These are phyloP conservation scores for Globisporangium heterothallicum DNA, from an alignment of 352 stramenopile species.

Conservation along the genomic window DNA sequence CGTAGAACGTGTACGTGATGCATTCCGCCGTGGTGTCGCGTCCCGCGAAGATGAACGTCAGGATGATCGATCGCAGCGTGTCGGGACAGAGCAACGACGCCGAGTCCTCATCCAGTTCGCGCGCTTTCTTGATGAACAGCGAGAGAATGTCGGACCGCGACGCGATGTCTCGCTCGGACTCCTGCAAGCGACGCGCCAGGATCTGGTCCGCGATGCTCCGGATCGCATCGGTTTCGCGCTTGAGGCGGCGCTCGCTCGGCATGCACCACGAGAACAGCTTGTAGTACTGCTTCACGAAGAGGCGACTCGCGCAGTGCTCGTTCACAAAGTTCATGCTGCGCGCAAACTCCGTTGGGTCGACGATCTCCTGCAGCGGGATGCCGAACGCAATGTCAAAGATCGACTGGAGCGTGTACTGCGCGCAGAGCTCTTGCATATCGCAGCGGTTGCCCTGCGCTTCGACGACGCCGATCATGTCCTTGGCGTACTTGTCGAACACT, in stretches of 20 bases:
- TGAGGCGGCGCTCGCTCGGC: conserved; percentile 47
- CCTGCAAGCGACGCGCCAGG: conserved; percentile 29
- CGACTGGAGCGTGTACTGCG: conserved; percentile 38
- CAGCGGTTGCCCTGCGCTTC: conserved; percentile 11
- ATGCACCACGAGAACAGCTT: conserved; percentile 51
- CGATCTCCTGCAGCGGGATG: conserved; percentile 25
- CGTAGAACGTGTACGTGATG: conserved; percentile 41
- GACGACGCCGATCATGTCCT: conserved; percentile 16
- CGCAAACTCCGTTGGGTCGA: conserved; percentile 29
- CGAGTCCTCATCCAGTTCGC: conserved; percentile 25
- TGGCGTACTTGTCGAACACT: conserved; percentile 41
- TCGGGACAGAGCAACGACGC: conserved; percentile 15
- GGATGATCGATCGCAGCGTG: conserved; percentile 5
- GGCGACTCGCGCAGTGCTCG: conserved; percentile 41
- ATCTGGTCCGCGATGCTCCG: conserved; percentile 40
- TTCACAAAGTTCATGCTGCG: conserved; percentile 51
- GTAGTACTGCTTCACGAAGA: conserved; percentile 68
- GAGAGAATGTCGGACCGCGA: conserved; percentile 41
- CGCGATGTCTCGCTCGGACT: conserved; percentile 24
- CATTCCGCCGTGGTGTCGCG: not conserved
- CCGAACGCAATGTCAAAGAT: conserved; percentile 28
- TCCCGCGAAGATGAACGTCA: not conserved
- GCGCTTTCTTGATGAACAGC: conserved; percentile 50
- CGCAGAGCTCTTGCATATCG: conserved; percentile 50
- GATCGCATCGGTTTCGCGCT: conserved; percentile 21